Evolutionary conservation across 495 filamentous ascomycete species (phyloP), one percentile per base, ranked within the genome.

Genomic region (Penicillium pancosmium): DNA sequence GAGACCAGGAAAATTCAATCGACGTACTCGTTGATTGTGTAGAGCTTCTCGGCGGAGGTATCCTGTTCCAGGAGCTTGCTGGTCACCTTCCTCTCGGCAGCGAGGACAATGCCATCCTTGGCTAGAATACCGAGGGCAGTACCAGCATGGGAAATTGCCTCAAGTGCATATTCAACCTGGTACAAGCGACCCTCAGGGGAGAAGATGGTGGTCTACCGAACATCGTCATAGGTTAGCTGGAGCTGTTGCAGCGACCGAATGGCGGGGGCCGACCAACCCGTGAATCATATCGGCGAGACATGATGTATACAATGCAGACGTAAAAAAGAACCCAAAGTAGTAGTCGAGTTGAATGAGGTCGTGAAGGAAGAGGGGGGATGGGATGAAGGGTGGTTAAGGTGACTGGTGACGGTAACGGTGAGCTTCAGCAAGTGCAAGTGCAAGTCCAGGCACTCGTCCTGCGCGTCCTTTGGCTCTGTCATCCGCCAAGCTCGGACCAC

Each of bases 51-150:
- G 33, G 94, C 94, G 27, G 92, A 97, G 53, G 95, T 98, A 78
- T 98, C 94, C 83, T 98, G 94, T 83, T 98, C 94, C 69, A 98
- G 80, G 68, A 98, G 84, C 85, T 98, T 98, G 81, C 93, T 97
- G 56, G 94, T 98, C 66, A 98, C 94, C 81, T 98, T 98, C 75
- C 94, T 87, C 85, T 98, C 94, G n/a, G 94, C 94, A 48, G 94
- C 94, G 51, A 98, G 86, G 57, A 98, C 94, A 71, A 98, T 98
- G 68, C 94, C 94, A 86, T 98, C 94, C 74, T 92, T 92, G 54
- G 94, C 93, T 61, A 98, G 83, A 67, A 98, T 96, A 50, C 94
- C 94, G 59, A 98, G 85, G 59, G 94, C 94, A 21, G 94, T 98
- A 56, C 94, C 94, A 60, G 94, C 94, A 68, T 98, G 95, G 49